These are phyloP conservation scores for Drechslerella coelobrocha DNA, from an alignment of 2,329 filamentous ascomycete species.

Conservation along the genomic window DNA sequence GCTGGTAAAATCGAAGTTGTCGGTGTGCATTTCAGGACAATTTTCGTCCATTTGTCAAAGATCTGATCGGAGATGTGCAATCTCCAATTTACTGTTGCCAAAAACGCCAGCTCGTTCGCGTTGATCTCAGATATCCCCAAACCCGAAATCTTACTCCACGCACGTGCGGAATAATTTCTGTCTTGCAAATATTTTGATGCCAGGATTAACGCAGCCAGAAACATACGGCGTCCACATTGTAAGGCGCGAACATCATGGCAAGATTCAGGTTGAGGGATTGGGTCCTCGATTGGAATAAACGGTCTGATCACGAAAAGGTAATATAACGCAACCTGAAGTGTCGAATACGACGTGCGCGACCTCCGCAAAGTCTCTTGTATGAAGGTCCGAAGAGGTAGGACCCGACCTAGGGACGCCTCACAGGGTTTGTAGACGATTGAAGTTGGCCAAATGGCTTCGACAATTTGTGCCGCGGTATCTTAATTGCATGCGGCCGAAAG, in stretches of 20 bases:
- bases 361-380: constrained; percentile 96
- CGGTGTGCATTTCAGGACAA: constrained; percentile 84
- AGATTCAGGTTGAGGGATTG: constrained; percentile 12
- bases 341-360: constrained; percentile 96
- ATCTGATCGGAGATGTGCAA: constrained; percentile 88
- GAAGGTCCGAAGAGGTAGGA: constrained; percentile 89
- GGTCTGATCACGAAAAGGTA: constrained; percentile 94
- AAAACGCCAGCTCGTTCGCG: constrained; percentile 91
- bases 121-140: constrained; percentile 93
- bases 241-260: constrained; percentile 74
- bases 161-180: constrained; percentile 93
- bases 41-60: constrained; percentile 92
- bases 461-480: constrained; percentile 98
- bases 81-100: constrained; percentile 89
- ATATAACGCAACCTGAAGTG: constrained; percentile 93
- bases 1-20: constrained; percentile 44
- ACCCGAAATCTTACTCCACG: constrained; percentile 99
- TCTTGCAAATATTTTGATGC: constrained; percentile 98
- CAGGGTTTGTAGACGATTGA: constrained; percentile 79
- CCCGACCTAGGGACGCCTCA: constrained; percentile 74
- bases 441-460: constrained; percentile 95
- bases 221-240: constrained; percentile 97
- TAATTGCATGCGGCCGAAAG: constrained; percentile 53
- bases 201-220: constrained; percentile 89
- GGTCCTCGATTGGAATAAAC: constrained; percentile 73